A percentile compares a stretch with the other conserved stretches of the same genome.
These are phyloP conservation scores for Shiraia bambusicola DNA, from an alignment of 2,329 filamentous ascomycete species.

Conservation along the genomic window DNA sequence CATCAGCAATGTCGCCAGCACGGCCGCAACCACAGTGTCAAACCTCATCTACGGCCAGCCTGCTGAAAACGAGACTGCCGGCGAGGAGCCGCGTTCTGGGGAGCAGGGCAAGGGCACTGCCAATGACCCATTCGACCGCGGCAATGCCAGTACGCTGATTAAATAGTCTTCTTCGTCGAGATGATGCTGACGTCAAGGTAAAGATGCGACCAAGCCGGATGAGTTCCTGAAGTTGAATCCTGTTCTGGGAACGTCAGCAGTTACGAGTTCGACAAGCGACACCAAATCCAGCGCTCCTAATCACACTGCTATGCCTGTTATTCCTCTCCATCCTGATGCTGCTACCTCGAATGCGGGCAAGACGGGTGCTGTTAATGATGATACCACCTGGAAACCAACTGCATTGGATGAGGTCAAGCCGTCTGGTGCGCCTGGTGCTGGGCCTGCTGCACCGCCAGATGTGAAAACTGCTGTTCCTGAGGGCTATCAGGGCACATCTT, in stretches of 20 bases:
- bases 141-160: slow-evolving; percentile 61
- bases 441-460: slow-evolving; percentile 16
- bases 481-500: not conserved
- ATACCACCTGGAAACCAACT: slow-evolving; percentile 33
- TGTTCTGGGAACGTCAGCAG: slow-evolving; percentile 5
- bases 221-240: slow-evolving; percentile 21
- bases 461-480: slow-evolving; percentile 8
- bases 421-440: slow-evolving; percentile 24
- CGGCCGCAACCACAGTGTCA: slow-evolving; percentile 30
- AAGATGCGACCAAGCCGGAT: slow-evolving; percentile 3
- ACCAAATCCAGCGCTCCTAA: slow-evolving; percentile 17
- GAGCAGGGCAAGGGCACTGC: slow-evolving; percentile 65
- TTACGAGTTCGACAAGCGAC: slow-evolving; percentile 7
- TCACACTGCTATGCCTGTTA: slow-evolving; percentile 17
- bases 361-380: slow-evolving; percentile 22
- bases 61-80: slow-evolving; percentile 37
- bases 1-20: slow-evolving; percentile 38
- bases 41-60: slow-evolving; percentile 44
- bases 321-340: slow-evolving; percentile 21
- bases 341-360: slow-evolving; percentile 25
- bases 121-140: slow-evolving; percentile 75
- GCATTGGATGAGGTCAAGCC: slow-evolving; percentile 29
- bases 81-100: slow-evolving; percentile 71
- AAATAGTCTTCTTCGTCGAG: not conserved
- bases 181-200: slow-evolving; percentile 8